Base-by-base conservation (phyloP, 805 yeast species). In the Candida broadrunensis region DNA sequence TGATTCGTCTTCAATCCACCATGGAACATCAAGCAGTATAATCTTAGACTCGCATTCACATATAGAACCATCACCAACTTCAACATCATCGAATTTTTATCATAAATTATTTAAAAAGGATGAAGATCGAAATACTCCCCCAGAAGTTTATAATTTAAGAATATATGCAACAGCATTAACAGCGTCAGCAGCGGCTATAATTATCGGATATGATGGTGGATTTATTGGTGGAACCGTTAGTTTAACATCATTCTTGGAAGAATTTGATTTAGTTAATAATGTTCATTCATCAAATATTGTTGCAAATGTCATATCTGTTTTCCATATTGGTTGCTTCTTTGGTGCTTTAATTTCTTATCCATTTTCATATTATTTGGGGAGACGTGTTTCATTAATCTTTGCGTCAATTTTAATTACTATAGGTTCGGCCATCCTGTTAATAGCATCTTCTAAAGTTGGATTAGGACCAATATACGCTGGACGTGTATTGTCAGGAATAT, bases 201-300 rank as follows among this genome's bases (percentile, higher is more conserved):
- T 67, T 36, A 64, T 66, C 36, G 72, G 72, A 7, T 67, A 67
- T 41, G 72, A 67, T 41, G 65, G 69, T 5, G 71, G 69, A 3
- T 66, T 63, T 36, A 67, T 67, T 34, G 72, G 72, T 6, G 71
- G 71, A 7, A 63, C 70, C 3, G 67, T 65, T 21, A 63, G 66
- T 3, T 50, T 66, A 19, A 49, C 49, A 13, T 55, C 65, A 3
- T 67, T 67, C 43, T 43, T 48, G 38, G 32, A 51, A 11, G 71
- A 65, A 45, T 66, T 65, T 49, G 61, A 63, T 17, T 52, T 67
- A 29, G 36, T 31, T 11, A 41, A 35, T 34, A 41, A 51, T 15
- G 8, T 42, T 14, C 59, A 62, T 25, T 50, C 60, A 17, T 49
- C 47, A 24, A 37, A 16, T 34, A 46, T 58, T 27, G 48, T 60